phyloP scores from a whole-genome alignment of 1,284 basidiomycete genomes.

The Sporisorium sorghi region DNA sequence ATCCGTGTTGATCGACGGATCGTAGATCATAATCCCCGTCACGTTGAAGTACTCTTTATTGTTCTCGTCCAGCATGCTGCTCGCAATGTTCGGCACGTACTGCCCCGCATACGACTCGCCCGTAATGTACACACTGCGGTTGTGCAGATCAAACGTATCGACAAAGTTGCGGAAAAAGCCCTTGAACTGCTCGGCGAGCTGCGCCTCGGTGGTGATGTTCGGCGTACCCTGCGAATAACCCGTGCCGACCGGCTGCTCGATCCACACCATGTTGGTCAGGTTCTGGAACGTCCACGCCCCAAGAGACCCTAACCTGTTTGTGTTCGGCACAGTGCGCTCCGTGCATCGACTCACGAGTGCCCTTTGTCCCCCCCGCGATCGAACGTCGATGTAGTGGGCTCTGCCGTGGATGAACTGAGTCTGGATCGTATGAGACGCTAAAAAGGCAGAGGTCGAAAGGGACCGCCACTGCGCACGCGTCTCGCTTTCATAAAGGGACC shows the following conservation, averaged over 20 bases:
- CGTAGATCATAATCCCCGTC: slow-evolving; percentile 65
- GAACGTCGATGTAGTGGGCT: neutral
- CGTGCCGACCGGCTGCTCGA: slow-evolving; percentile 86
- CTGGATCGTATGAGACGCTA: neutral
- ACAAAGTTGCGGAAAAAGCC: slow-evolving; percentile 62
- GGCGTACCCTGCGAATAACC: slow-evolving; percentile 82
- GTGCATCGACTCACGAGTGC: neutral
- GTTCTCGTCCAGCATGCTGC: slow-evolving; percentile 51
- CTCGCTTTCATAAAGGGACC: neutral
- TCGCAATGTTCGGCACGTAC: slow-evolving; percentile 89
- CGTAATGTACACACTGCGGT: slow-evolving; percentile 54
- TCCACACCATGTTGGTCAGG: slow-evolving; percentile 78
- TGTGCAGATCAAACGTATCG: slow-evolving; percentile 53
- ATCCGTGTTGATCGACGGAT: slow-evolving; percentile 58
- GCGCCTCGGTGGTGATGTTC: slow-evolving; percentile 72
- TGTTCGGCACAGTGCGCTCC: slow-evolving; percentile 1
- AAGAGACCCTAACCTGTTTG: neutral
- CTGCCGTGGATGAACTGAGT: neutral
- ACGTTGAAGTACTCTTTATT: slow-evolving; percentile 57
- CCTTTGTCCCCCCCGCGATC: neutral
- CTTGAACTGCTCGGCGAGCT: slow-evolving; percentile 69
- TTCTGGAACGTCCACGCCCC: slow-evolving; percentile 81
- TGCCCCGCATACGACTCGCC: slow-evolving; percentile 90
- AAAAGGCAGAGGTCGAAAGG: neutral
- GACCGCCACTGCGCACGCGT: too few relatives aligned